Conservation (phyloP, 192 early-diverging fungal genomes). For the Linnemannia exigua region DNA sequence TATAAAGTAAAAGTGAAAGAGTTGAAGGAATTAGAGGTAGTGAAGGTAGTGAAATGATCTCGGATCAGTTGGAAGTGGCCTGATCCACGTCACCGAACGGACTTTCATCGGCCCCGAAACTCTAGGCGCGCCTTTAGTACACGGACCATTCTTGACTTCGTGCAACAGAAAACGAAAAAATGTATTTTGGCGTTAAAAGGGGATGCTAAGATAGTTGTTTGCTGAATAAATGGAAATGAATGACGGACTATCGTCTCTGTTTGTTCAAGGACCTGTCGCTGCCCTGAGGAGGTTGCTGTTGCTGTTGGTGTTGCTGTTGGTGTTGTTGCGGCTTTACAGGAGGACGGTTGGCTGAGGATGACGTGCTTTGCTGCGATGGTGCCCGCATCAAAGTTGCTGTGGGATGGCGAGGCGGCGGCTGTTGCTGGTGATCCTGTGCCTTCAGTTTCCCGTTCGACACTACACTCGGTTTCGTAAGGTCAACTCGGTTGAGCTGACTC, state of each 20-base stretch:
- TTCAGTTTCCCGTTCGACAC: conserved; percentile 9
- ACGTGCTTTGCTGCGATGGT: not conserved
- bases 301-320: not conserved
- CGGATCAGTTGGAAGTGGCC: not conserved
- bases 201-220: not conserved
- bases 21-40: too few relatives aligned
- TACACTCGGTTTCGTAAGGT: not conserved
- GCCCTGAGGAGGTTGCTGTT: not conserved
- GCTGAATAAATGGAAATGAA: not conserved
- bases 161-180: not conserved
- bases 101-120: not conserved
- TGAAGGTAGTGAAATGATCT: not conserved
- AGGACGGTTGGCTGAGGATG: not conserved
- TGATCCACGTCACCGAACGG: not conserved
- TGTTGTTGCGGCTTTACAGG: not conserved
- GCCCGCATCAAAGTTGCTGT: not conserved
- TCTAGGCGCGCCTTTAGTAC: not conserved
- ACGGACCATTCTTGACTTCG: too few relatives aligned
- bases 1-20: not conserved
- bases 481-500: not conserved
- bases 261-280: not conserved
- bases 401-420: not conserved
- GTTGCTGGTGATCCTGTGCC: not conserved
- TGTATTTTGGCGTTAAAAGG: not conserved
- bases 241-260: not conserved